Conservation (phyloP, 2,329 filamentous ascomycete genomes). For the Hirsutella thompsonii region DNA sequence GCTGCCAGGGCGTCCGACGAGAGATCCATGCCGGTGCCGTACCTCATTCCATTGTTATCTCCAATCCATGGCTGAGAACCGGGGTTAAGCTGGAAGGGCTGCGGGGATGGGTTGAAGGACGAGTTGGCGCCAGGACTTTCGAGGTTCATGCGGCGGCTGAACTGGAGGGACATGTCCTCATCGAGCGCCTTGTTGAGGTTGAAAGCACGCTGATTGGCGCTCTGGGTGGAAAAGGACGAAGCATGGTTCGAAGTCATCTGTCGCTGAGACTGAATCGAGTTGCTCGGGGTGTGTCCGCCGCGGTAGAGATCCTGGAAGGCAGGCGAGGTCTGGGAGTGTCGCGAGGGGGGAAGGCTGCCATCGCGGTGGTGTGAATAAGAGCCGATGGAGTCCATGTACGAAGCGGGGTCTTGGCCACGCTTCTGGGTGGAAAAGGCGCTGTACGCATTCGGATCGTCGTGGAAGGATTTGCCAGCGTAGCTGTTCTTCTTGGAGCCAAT, state of each 20-base stretch:
- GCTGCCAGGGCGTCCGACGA: slow-evolving; percentile 17
- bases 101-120: slow-evolving; percentile 16
- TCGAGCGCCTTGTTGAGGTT: slow-evolving; percentile 23
- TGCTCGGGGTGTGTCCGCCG: slow-evolving; percentile 26
- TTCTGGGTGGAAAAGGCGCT: slow-evolving; percentile 14
- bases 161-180: slow-evolving; percentile 22
- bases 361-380: slow-evolving; percentile 32
- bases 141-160: slow-evolving; percentile 20
- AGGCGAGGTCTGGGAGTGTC: slow-evolving; percentile 35
- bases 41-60: slow-evolving; percentile 13
- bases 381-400: slow-evolving; percentile 26
- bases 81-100: slow-evolving; percentile 34
- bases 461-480: slow-evolving; percentile 11
- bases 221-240: slow-evolving; percentile 32
- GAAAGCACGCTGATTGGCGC: slow-evolving; percentile 22
- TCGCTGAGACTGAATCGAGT: slow-evolving; percentile 33
- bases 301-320: slow-evolving; percentile 19
- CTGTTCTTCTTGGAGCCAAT: slow-evolving; percentile 24
- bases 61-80: slow-evolving; percentile 31
- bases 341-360: slow-evolving; percentile 41
- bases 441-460: slow-evolving; percentile 13
- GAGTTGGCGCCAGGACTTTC: slow-evolving; percentile 14
- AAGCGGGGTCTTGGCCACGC: slow-evolving; percentile 21
- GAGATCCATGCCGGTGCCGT: slow-evolving; percentile 17
- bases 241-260: slow-evolving; percentile 26